Evolutionary conservation across 352 stramenopile species (phyloP), one percentile per base, ranked within the genome.

Genomic region (Phytophthora pistaciae): DNA sequence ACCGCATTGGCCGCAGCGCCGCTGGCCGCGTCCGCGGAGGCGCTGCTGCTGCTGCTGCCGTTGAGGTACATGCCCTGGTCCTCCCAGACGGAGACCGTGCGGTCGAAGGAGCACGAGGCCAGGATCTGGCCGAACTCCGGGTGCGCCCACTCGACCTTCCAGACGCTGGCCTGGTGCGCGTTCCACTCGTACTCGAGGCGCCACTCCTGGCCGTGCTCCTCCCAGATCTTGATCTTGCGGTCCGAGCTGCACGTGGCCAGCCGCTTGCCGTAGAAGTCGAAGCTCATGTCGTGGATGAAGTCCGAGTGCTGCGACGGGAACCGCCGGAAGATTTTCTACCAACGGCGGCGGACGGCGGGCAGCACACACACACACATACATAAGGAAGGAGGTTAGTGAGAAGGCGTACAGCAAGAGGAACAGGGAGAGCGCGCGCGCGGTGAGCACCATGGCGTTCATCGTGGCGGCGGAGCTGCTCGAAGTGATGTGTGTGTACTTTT

Each of bases 41-140:
- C 29, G 27, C 27, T 31, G 27, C 27, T 29, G 25, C 25, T 29
- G n/a, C 44, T 62, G 46, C 62, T 59, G 42, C 56, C 68, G 63
- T 85, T 85, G 27, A 92, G 70, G 20, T 87, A 82, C 73, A 87
- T 58, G 54, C 87, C 82, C 62, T 95, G 83, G 79, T 99, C 97
- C 75, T 99, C 95, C 96, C 96, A 99, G 48, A 99, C 93, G 29
- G 93, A 96, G 18, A 98, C 94, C 21, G 95, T 97, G 64, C 97
- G 88, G 78, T 99, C 94, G 52, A 97, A 96, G 46, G 93, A 91
- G 77, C 92, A 98, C 7, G 94, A 98, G 56, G 96, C 97, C 49
- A 99, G 64, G 66, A 99, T 92, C 83, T 98, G 92, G 55, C 97
- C 96, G 78, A 98, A 99, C 82, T 99, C 95, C 0, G 97, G 96